Conservation (phyloP, 1,139 yeast species). For the Blastobotrys proliferans region DNA sequence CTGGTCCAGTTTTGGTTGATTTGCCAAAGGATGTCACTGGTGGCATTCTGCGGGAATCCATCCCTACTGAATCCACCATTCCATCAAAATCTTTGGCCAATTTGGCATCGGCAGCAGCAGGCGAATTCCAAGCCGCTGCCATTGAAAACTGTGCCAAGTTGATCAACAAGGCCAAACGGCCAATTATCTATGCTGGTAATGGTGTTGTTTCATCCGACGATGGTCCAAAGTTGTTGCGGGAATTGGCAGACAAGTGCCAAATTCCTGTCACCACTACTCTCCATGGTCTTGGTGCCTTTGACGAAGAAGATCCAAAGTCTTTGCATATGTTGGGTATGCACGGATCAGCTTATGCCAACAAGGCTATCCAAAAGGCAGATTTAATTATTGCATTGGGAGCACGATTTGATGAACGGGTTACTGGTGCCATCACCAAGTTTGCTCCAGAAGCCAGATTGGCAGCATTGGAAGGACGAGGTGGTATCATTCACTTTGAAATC, state of each 20-base stretch:
- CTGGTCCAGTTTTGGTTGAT: conserved; percentile 97
- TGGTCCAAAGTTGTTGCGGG: conserved; percentile 76
- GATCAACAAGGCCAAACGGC: conserved; percentile 78
- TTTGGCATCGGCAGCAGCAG: conserved; percentile 66
- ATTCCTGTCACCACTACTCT: conserved; percentile 95
- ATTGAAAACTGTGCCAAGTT: conserved; percentile 73
- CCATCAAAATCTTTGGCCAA: conserved; percentile 76
- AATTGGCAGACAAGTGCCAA: conserved; percentile 82
- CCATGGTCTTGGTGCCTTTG: conserved; percentile 92
- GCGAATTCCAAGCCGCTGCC: conserved; percentile 73
- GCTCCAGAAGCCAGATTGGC: conserved; percentile 94
- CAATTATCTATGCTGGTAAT: conserved; percentile 86
- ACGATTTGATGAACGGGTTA: conserved; percentile 97
- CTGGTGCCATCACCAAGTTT: conserved; percentile 77
- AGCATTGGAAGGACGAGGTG: conserved; percentile 85
- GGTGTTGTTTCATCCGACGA: conserved; percentile 79
- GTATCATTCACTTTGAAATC: conserved; percentile 93
- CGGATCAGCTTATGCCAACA: conserved; percentile 91
- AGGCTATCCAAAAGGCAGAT: conserved; percentile 91
- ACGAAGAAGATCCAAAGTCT: conserved; percentile 86
- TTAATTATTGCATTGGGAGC: conserved; percentile 93
- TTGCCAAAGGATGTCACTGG: conserved; percentile 98
- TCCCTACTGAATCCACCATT: conserved; percentile 78
- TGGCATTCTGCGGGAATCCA: conserved; percentile 76
- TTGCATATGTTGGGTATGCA: conserved; percentile 98